Evolutionary conservation across 2,329 filamentous ascomycete species (phyloP).

Genomic region (Pseudopyricularia cyperi): DNA sequence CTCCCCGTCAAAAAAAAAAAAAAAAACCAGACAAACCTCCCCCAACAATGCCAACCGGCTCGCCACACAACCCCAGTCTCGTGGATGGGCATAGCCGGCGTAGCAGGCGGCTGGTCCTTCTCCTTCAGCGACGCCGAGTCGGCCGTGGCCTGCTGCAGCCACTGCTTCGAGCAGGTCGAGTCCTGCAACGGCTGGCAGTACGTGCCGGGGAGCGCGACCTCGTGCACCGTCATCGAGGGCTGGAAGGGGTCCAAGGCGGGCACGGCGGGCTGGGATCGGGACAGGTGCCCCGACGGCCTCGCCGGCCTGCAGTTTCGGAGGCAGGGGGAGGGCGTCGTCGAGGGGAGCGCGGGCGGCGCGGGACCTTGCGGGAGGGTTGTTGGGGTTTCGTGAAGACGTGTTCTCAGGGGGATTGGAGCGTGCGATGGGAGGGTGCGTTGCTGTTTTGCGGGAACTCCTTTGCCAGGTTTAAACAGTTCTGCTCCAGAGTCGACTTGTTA

Average conservation of each 20-base stretch:
- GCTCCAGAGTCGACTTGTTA: no score
- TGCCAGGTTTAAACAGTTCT: no score
- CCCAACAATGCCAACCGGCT: not conserved
- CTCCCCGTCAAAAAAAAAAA: no score
- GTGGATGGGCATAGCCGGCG: not conserved
- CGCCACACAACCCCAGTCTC: not conserved
- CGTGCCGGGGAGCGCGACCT: not conserved
- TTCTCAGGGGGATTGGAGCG: no score
- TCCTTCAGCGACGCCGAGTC: not conserved
- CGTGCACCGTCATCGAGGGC: constrained; percentile 2
- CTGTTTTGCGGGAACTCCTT: not conserved
- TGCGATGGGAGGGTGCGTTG: not conserved
- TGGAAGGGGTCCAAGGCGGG: not conserved
- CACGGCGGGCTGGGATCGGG: not conserved
- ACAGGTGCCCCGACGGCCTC: not conserved
- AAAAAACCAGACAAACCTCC: not conserved
- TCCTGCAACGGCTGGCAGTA: constrained; percentile 3
- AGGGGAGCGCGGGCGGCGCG: not conserved
- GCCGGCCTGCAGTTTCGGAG: not conserved
- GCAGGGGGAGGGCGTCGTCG: not conserved
- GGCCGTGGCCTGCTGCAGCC: not conserved
- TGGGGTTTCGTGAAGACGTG: not conserved
- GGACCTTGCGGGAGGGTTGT: not conserved
- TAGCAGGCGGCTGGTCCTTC: not conserved
- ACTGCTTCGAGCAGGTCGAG: not conserved